Percentiles rank a stretch among this genome's conserved stretches.
phyloP scores from a whole-genome alignment of 2,329 filamentous ascomycete genomes.

The Leptographium radiaticola region DNA sequence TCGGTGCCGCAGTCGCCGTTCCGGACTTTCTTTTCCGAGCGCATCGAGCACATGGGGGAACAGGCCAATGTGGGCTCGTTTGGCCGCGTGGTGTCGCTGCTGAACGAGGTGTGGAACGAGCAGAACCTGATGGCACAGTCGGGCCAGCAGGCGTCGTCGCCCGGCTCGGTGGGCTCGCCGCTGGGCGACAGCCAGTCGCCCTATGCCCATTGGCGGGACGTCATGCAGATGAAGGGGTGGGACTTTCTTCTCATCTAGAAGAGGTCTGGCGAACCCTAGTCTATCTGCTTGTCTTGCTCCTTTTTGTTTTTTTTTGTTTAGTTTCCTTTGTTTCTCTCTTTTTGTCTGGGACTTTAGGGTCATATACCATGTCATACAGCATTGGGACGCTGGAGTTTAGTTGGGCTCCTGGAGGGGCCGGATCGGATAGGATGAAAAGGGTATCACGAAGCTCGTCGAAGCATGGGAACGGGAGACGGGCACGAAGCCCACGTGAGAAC shows the following conservation, averaged over 20 bases:
- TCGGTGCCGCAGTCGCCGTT: slow-evolving; percentile 62
- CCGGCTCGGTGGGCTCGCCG: slow-evolving; percentile 14
- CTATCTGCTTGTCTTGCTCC: slow-evolving; percentile 2
- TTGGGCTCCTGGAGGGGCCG: background rate
- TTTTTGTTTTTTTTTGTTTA: slow-evolving; percentile 9
- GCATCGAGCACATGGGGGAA: slow-evolving; percentile 62
- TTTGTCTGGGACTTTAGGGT: background rate
- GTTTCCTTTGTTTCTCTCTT: background rate
- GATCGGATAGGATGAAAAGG: background rate
- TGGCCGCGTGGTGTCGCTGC: slow-evolving; percentile 63
- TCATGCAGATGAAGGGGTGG: slow-evolving; percentile 86
- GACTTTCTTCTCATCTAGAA: slow-evolving; percentile 75
- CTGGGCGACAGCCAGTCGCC: slow-evolving; percentile 27
- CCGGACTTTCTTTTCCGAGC: slow-evolving; percentile 64
- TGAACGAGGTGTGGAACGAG: slow-evolving; percentile 76
- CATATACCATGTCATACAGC: background rate
- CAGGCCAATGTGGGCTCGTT: slow-evolving; percentile 72
- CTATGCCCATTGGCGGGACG: slow-evolving; percentile 85
- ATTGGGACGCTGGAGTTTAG: slow-evolving; percentile 1
- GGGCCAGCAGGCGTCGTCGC: slow-evolving; percentile 17
- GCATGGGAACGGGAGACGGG: background rate
- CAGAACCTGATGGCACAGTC: slow-evolving; percentile 33
- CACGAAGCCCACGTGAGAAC: too few species aligned
- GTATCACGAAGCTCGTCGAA: background rate
- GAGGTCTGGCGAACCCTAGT: too few species aligned